These are phyloP conservation scores for Berberis vulgaris DNA, from an alignment of 164 flowering plant genomes.

Conservation along the genomic window DNA sequence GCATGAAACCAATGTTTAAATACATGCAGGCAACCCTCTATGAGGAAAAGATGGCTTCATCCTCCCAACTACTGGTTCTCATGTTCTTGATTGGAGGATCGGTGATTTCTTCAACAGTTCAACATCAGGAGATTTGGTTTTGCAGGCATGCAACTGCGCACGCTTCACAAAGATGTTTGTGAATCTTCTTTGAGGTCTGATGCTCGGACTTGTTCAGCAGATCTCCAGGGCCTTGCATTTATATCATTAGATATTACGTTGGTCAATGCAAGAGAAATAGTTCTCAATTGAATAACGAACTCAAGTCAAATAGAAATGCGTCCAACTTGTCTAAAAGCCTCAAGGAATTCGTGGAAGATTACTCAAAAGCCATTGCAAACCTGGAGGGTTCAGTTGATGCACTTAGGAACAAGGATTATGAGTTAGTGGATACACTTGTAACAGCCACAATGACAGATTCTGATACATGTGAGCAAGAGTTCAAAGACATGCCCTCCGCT, in stretches of 20 bases:
- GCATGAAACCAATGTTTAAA: no score
- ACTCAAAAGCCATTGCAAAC: conserved; percentile 16
- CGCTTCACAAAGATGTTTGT: conserved; percentile 16
- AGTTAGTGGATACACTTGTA: conserved; percentile 6
- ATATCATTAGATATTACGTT: conserved; percentile 18
- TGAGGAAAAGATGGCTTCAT: no score
- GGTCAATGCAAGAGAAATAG: conserved; percentile 3
- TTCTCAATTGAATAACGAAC: not conserved
- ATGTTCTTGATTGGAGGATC: no score
- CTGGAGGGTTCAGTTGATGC: conserved; percentile 10
- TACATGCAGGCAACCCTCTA: no score
- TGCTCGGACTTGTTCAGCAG: conserved; percentile 14
- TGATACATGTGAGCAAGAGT: conserved; percentile 17
- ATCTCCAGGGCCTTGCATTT: conserved; percentile 15
- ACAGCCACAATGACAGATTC: conserved; percentile 25
- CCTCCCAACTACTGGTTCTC: no score
- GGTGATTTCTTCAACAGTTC: no score
- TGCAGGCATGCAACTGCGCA: conserved; percentile 13
- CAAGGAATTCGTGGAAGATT: conserved; percentile 13
- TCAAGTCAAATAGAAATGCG: not conserved
- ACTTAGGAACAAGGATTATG: conserved; percentile 4
- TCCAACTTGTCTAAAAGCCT: conserved; percentile 3
- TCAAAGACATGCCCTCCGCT: conserved; percentile 4
- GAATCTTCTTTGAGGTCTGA: conserved; percentile 20
- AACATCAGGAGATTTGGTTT: not conserved